phyloP scores from a whole-genome alignment of 768 basidiomycete species.

The Leucosporidium yakuticum region DNA sequence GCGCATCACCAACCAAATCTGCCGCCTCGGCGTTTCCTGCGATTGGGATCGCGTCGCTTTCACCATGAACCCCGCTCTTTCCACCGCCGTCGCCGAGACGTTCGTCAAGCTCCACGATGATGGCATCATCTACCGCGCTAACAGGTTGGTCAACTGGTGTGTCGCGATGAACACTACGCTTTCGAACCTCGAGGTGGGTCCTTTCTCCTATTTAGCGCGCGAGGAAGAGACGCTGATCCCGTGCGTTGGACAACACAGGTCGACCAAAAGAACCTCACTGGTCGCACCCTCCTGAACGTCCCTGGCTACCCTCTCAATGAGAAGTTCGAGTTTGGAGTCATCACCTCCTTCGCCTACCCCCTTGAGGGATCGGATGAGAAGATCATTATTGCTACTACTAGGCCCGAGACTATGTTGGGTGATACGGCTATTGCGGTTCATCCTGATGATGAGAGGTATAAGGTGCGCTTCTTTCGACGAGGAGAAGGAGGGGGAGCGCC shows the following conservation, averaged over 20 bases:
- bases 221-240: background rate
- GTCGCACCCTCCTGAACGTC: constrained; percentile 76
- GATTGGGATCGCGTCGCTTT: constrained; percentile 94
- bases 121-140: constrained; percentile 87
- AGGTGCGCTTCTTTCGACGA: too few species aligned
- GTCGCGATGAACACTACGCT: constrained; percentile 89
- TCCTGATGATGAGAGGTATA: constrained; percentile 61
- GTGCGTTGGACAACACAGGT: constrained; percentile 51
- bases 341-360: constrained; percentile 91
- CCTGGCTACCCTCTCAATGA: constrained; percentile 95
- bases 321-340: constrained; percentile 91
- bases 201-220: background rate
- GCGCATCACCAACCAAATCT: constrained; percentile 83
- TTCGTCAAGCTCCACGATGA: constrained; percentile 89
- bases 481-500: too few species aligned
- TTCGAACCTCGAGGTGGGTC: constrained; percentile 84
- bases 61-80: constrained; percentile 83
- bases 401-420: constrained; percentile 97
- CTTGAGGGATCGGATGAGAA: constrained; percentile 85
- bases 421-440: constrained; percentile 97
- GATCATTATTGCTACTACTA: constrained; percentile 91
- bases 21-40: constrained; percentile 81
- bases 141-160: constrained; percentile 98
- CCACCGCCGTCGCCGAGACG: constrained; percentile 80
- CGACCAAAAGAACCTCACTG: constrained; percentile 80